Evolutionary conservation across 768 basidiomycete species (phyloP).

Genomic region (Daedaleopsis sinensis): DNA sequence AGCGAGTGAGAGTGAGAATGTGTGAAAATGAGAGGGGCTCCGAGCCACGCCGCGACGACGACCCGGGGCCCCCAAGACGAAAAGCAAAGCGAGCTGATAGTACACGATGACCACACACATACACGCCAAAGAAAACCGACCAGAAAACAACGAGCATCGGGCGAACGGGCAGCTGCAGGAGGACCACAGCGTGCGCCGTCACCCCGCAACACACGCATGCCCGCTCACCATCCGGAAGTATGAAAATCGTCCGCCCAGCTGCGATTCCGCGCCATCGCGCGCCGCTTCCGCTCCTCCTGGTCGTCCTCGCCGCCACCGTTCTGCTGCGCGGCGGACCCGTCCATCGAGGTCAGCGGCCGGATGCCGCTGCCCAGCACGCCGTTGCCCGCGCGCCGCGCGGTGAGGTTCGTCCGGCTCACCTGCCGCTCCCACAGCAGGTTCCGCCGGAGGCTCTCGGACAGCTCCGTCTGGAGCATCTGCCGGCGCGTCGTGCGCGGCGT

Average conservation of each 20-base stretch:
- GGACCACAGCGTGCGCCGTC: neutral
- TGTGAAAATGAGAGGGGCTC: slow-evolving; percentile 4
- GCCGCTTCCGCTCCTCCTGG: slow-evolving; percentile 43
- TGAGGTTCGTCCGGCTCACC: slow-evolving; percentile 55
- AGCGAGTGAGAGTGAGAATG: slow-evolving; percentile 7
- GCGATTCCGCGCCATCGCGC: slow-evolving; percentile 58
- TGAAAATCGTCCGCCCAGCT: slow-evolving; percentile 76
- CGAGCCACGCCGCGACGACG: neutral
- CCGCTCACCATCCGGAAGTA: slow-evolving; percentile 58
- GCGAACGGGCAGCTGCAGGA: neutral
- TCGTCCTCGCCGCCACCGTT: slow-evolving; percentile 27
- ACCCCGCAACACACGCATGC: neutral
- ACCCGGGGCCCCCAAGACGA: slow-evolving; percentile 3
- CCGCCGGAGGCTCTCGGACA: slow-evolving; percentile 81
- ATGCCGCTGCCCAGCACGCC: slow-evolving; percentile 32
- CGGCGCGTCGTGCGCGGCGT: slow-evolving; percentile 86
- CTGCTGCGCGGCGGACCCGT: slow-evolving; percentile 14
- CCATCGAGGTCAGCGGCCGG: slow-evolving; percentile 38
- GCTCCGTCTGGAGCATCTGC: slow-evolving; percentile 81
- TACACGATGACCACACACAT: slow-evolving; percentile 15
- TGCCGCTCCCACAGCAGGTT: slow-evolving; percentile 84
- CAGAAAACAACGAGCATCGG: neutral
- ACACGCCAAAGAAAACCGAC: slow-evolving; percentile 5
- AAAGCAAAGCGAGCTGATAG: slow-evolving; percentile 12
- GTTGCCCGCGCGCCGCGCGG: slow-evolving; percentile 30